Evolutionary conservation across 495 filamentous ascomycete genomes (phyloP), one percentile per base, ranked within the genome.

Genomic region (Patellaria atrata): DNA sequence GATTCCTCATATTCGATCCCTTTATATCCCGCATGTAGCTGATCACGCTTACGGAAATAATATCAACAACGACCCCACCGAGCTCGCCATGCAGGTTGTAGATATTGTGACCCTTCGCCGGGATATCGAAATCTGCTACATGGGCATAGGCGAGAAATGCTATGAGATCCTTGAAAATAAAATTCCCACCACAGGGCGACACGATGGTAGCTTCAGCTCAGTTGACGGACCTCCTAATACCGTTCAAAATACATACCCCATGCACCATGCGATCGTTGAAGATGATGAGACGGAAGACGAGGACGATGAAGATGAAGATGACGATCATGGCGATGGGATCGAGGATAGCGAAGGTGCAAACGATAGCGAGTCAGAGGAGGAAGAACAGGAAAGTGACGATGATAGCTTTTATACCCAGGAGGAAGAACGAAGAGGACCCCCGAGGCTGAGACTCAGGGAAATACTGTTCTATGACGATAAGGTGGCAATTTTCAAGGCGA

Each of bases 401-500:
- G 66, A 71, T 33, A 63, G 62, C 7, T 62, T 57, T 12, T 54
- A 58, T 24, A 56, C 61, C 31, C 51, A 48, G 12, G 57, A 64
- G 20, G 60, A 59, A 30, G 54, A 50, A 34, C 39, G 43, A 36
- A 65, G 62, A 35, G 61, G 60, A 15, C 59, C n/a, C n/a, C n/a
- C 69, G 27, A 66, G 64, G 28, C 67, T 93, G 14, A 62, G 74
- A 35, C 53, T 93, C 43, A 67, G 82, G 42, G 80, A 91, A 64
- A 91, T 92, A 46, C 57, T 85, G 43, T 92, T 85, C 56, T 86
- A 84, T 46, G 84, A 91, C 43, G 82, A 91, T 50, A 84, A 84
- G 54, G 75, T 89, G 22, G 74, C 75, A 4, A 76, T 92, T 41
- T 87, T 89, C 59, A 79, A 73, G 57, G 79, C 77, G 8, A 71